These are phyloP conservation scores for Colletotrichum paranaense DNA, from an alignment of 2,329 filamentous ascomycete genomes.

Conservation along the genomic window DNA sequence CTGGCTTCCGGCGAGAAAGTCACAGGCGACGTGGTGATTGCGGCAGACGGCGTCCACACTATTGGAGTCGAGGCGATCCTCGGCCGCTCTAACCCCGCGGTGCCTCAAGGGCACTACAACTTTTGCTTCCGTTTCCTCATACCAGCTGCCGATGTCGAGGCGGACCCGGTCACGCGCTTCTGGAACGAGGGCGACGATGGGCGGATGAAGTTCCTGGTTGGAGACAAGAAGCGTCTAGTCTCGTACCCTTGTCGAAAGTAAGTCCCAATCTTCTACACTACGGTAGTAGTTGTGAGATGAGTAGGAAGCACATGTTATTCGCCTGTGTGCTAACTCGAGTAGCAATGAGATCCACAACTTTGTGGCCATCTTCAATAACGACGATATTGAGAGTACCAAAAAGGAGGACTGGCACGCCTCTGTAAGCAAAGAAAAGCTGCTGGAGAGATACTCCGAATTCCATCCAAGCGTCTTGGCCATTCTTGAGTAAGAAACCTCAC, in stretches of 20 bases:
- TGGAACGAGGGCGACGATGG: conserved; percentile 43
- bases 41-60: conserved; percentile 56
- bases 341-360: conserved; percentile 50
- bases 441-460: conserved; percentile 43
- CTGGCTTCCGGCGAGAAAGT: conserved; percentile 43
- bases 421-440: conserved; percentile 43
- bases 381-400: conserved; percentile 31
- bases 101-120: conserved; percentile 44
- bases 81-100: conserved; percentile 41
- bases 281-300: not conserved
- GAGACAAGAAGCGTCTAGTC: conserved; percentile 43
- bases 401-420: conserved; percentile 45
- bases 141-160: conserved; percentile 41
- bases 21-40: conserved; percentile 52
- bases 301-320: not conserved
- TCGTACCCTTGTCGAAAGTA: conserved; percentile 48
- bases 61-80: conserved; percentile 42
- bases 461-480: conserved; percentile 42
- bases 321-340: not conserved
- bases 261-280: conserved; percentile 12
- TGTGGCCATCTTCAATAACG: conserved; percentile 46
- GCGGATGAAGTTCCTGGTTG: conserved; percentile 35
- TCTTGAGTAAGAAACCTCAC: conserved; percentile 37
- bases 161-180: conserved; percentile 44
- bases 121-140: conserved; percentile 51